Base-by-base conservation (phyloP, 2,329 filamentous ascomycete genomes). In the Coleophoma eucalyptorum region DNA sequence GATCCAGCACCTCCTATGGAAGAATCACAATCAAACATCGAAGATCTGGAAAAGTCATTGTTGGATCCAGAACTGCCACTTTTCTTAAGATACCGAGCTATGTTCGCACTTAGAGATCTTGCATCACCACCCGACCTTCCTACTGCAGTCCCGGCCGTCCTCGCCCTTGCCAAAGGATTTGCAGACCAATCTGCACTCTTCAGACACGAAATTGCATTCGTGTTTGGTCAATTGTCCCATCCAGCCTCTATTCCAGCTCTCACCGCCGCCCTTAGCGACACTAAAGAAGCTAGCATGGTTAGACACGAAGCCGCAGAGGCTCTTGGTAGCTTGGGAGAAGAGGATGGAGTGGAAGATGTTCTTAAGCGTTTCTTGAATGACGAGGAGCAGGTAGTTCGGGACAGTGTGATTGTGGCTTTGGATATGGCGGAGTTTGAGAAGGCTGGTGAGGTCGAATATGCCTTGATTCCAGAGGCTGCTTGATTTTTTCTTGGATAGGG, bases 391-490 rank as follows among this genome's bases (percentile, higher is more conserved):
- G 92, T 99, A 5, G 94, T 99, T 40, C 83, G 91, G 53, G 94
- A 99, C 66, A 97, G 93, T 69, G 86, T 96, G 37, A 84, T 97
- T 61, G 94, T 99, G 50, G 94, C 94, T 42, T 77, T 99, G 58
- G 94, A 99, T 69, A 99, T 99, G 90, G 94, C 92, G 11, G 93
- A 97, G 66, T 97, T 90, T 65, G 94, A 99, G 77, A 90, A 89
- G 75, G 89, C 84, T 60, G 89, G 89, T 40, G 84, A 96, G 70
- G 75, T 84, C 32, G 92, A 99, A 67, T 99, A 99, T 75, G 94
- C 94, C 43, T 79, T 96, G 64, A 86, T 97, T 59, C 93, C 92
- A 3, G 81, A 88, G 61, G 70, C 70, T 46, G 57, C 51, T 16
- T 60, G 16, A 20, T 19, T 37, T 26, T 7, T 34, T 16, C 18